Percentiles rank a stretch among this genome's conserved stretches.
Evolutionary conservation across 2,329 filamentous ascomycete genomes (phyloP).

Genomic region (Trichoderma cornu-damae): DNA sequence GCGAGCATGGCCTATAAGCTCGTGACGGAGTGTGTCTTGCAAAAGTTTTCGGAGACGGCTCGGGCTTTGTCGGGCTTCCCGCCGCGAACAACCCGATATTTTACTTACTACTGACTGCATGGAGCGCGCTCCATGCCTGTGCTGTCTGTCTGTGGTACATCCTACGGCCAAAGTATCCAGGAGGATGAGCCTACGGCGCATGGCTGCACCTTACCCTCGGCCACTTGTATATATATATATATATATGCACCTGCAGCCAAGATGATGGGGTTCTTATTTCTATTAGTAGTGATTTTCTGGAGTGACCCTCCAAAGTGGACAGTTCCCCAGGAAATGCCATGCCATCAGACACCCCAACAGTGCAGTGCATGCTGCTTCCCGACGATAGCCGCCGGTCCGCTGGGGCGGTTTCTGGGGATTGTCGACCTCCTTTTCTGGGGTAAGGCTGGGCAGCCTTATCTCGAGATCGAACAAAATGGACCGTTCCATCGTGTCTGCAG

Average conservation of each 20-base stretch:
- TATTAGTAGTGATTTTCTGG: constrained; percentile 14
- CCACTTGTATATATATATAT: background rate
- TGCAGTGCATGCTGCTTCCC: constrained; percentile 12
- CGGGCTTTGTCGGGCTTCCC: constrained; percentile 10
- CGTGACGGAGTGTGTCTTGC: background rate
- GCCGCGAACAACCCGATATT: background rate
- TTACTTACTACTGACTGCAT: background rate
- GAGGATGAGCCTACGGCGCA: background rate
- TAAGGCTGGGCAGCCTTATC: constrained; percentile 17
- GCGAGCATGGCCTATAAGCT: background rate
- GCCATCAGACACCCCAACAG: constrained; percentile 9
- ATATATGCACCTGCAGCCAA: background rate
- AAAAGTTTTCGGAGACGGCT: constrained; percentile 8
- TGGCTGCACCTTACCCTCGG: background rate
- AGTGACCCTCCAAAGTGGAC: constrained; percentile 15
- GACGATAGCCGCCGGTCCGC: constrained; percentile 20
- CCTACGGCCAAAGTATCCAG: background rate
- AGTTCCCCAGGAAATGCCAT: constrained; percentile 17
- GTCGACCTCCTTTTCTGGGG: constrained; percentile 20
- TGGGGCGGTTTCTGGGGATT: constrained; percentile 18
- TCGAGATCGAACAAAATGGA: background rate
- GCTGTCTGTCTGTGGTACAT: background rate
- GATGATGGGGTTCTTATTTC: constrained; percentile 14
- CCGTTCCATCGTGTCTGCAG: background rate
- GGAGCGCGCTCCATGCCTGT: background rate